Conservation (phyloP, 23 red algal species). For the Gracilariopsis chorda region DNA sequence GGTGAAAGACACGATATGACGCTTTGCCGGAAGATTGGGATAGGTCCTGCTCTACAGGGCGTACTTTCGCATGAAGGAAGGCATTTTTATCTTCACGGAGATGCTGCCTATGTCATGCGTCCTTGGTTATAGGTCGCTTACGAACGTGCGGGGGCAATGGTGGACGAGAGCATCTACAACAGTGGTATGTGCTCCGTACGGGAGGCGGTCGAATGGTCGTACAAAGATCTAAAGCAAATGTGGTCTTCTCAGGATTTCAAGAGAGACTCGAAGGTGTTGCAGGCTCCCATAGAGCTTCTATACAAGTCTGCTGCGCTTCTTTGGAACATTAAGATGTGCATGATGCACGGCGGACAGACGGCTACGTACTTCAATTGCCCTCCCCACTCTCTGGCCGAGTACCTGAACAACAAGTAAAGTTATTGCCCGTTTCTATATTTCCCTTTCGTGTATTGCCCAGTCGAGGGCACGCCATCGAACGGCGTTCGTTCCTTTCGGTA, state of each 20-base stretch:
- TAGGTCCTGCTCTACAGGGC: background rate
- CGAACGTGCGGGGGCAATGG: background rate
- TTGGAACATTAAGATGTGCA: background rate
- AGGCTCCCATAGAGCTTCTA: background rate
- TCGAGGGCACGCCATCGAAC: no score
- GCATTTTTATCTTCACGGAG: background rate
- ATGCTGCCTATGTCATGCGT: background rate
- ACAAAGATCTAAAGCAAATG: no score
- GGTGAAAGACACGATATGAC: background rate
- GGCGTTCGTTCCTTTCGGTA: no score
- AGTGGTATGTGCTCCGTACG: no score
- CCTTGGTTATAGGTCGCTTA: background rate
- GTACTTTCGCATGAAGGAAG: background rate
- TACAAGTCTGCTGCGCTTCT: no score
- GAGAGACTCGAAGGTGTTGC: background rate
- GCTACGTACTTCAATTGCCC: background rate
- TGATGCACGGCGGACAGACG: background rate
- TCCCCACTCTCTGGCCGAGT: background rate
- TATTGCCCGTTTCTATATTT: no score
- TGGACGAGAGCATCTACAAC: background rate
- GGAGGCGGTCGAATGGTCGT: no score
- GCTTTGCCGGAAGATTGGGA: background rate
- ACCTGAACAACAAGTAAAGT: no score
- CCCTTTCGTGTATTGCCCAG: no score
- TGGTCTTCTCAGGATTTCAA: background rate